A percentile compares a stretch with the other conserved stretches of the same genome.
phyloP scores from a whole-genome alignment of 495 filamentous ascomycete species.

The Letharia columbiana region DNA sequence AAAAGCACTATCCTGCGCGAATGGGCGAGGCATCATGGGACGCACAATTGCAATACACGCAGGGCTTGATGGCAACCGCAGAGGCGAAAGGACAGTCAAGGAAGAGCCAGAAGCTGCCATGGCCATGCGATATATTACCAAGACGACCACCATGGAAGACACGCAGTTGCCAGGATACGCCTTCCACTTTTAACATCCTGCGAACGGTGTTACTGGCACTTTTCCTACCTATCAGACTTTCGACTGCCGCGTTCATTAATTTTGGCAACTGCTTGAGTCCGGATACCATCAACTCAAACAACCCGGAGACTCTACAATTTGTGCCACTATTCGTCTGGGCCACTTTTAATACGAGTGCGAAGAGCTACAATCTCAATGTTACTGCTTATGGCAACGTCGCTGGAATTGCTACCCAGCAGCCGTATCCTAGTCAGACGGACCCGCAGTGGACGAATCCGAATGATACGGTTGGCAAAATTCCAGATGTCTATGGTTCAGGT shows the following conservation, averaged over 20 bases:
- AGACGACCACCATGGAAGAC: conserved; percentile 2
- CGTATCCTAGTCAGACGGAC: conserved; percentile 44
- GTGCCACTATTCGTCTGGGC: conserved; percentile 64
- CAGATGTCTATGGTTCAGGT: conserved; percentile 30
- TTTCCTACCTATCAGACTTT: conserved; percentile 11
- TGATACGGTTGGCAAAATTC: conserved; percentile 67
- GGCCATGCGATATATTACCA: background rate
- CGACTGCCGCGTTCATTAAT: conserved; percentile 51
- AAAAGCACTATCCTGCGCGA: conserved; percentile 6
- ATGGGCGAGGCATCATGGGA: conserved; percentile 13
- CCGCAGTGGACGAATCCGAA: conserved; percentile 28
- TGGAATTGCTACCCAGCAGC: conserved; percentile 42
- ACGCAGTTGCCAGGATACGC: conserved; percentile 1
- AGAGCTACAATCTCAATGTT: conserved; percentile 60
- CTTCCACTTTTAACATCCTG: background rate
- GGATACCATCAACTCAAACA: conserved; percentile 42
- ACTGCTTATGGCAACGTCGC: conserved; percentile 89
- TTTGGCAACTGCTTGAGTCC: conserved; percentile 78
- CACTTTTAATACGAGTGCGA: conserved; percentile 52
- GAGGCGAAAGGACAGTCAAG: background rate
- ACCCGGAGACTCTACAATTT: conserved; percentile 64
- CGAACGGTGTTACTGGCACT: background rate
- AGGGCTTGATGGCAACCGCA: background rate
- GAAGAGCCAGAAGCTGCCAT: background rate
- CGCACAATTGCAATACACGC: background rate